Conservation (phyloP, 106 monocot genomes). For the Gastrodia elata region DNA sequence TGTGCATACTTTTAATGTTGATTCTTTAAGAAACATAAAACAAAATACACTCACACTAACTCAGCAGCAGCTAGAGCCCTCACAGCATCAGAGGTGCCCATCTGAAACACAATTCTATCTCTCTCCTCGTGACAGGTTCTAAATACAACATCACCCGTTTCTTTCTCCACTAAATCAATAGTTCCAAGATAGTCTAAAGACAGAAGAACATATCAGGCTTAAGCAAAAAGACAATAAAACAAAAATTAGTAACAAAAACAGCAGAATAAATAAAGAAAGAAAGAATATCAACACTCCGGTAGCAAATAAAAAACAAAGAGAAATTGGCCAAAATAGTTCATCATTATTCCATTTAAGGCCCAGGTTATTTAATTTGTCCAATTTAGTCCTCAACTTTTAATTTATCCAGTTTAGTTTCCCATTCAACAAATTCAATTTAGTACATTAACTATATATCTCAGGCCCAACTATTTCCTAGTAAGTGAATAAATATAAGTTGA, state of each 20-base stretch:
- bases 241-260: not conserved
- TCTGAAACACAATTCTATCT: slow-evolving; percentile 81
- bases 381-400: too few species aligned
- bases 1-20: not conserved
- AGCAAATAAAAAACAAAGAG: slow-evolving; percentile 1
- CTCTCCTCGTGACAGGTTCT: slow-evolving; percentile 82
- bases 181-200: slow-evolving; percentile 58
- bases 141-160: slow-evolving; percentile 71
- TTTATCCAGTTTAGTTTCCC: too few species aligned
- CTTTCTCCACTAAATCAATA: slow-evolving; percentile 87
- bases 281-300: not conserved
- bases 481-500: too few species aligned
- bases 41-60: slow-evolving; percentile 54
- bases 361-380: too few species aligned
- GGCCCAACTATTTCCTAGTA: too few species aligned
- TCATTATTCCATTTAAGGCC: too few species aligned
- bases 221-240: not conserved
- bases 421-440: too few species aligned
- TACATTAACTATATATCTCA: too few species aligned
- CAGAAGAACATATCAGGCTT: not conserved
- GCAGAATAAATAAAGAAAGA: not conserved
- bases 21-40: not conserved
- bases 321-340: too few species aligned
- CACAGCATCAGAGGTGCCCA: slow-evolving; percentile 87
- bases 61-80: slow-evolving; percentile 89